A percentile compares a stretch with the other conserved stretches of the same genome.
Evolutionary conservation across 2,329 filamentous ascomycete species (phyloP).

Genomic region (Cadophora malorum): DNA sequence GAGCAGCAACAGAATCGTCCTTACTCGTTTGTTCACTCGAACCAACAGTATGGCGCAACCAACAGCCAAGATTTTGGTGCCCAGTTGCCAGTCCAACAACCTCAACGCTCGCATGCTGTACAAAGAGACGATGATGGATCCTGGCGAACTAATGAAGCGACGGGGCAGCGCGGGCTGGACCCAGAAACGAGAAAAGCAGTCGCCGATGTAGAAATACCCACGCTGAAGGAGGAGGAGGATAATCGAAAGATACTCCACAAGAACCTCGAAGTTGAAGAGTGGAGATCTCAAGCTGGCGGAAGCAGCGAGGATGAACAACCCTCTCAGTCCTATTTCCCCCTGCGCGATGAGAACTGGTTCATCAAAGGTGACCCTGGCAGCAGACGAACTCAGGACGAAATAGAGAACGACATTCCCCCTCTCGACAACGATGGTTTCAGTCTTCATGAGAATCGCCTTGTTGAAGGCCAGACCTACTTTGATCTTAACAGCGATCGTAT

Average conservation of each 20-base stretch:
- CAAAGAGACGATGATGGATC: conserved; percentile 39
- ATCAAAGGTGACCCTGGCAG: not conserved
- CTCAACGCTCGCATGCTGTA: conserved; percentile 19
- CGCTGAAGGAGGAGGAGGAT: conserved; percentile 45
- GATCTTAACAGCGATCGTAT: conserved; percentile 34
- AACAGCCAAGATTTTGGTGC: conserved; percentile 25
- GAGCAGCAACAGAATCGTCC: conserved; percentile 26
- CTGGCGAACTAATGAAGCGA: conserved; percentile 38
- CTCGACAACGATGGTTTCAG: conserved; percentile 43
- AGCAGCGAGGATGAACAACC: conserved; percentile 36
- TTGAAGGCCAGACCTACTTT: conserved; percentile 44
- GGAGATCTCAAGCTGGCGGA: conserved; percentile 41
- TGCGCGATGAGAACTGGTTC: conserved; percentile 23
- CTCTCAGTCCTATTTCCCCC: conserved; percentile 33
- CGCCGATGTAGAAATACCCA: conserved; percentile 37
- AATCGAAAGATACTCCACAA: conserved; percentile 41
- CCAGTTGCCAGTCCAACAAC: conserved; percentile 27
- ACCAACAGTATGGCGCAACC: conserved; percentile 22
- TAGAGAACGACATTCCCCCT: conserved; percentile 36
- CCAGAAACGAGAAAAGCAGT: conserved; percentile 41
- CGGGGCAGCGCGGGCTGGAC: conserved; percentile 41
- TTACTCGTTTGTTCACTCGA: conserved; percentile 26
- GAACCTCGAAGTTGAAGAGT: conserved; percentile 45
- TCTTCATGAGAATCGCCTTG: conserved; percentile 42
- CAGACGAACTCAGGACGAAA: conserved; percentile 20